Base-by-base conservation (phyloP, 2,329 filamentous ascomycete species). In the Stachybotrys chartarum region DNA sequence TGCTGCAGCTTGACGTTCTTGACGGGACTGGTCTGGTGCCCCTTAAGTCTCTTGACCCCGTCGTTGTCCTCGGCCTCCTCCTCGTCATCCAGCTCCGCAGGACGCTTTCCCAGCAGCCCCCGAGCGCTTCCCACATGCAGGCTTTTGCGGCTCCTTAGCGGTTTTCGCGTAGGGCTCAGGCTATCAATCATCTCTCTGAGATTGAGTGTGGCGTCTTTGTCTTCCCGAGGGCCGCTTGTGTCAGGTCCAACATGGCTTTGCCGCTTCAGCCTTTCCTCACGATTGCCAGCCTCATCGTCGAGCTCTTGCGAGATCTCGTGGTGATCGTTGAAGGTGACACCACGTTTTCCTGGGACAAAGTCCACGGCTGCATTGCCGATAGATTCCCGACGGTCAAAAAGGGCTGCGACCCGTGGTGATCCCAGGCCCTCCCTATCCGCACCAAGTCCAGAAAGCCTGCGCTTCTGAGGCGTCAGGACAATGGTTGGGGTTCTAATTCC, bases 101-200 rank as follows among this genome's bases (percentile, higher is more conserved):
- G 88, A 51, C 88, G 79, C 69, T 92, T 92, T 7, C 88, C 88
- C 6, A 92, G 75, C 18, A 92, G 71, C 0, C 88, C 88, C 58
- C 76, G 84, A 14, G 88, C 88, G 62, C 87, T 88, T 46, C 88
- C 88, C 18, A 90, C 83, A 59, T 88, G 85, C 52, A 92, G 75
- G 65, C 88, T 92, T 72, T 92, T 92, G 46, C 88, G 84, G 14
- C 84, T 84, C 55, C 79, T 84, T 7, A 88, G 61, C 6, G 73
- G 70, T 54, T 82, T 85, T 68, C 90, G 90, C 70, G 88, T 90
- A 0, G 90, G 89, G 30, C 87, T 91, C 59, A 93, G 76, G 55
- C 83, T 88, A 58, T 87, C 80, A 57, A 93, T 93, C 82, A 91
- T 86, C 59, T 90, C 87, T 59, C 83, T 87, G 48, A 93, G 72